Conservation (phyloP, 495 filamentous ascomycete genomes). For the Tuber calosporum region DNA sequence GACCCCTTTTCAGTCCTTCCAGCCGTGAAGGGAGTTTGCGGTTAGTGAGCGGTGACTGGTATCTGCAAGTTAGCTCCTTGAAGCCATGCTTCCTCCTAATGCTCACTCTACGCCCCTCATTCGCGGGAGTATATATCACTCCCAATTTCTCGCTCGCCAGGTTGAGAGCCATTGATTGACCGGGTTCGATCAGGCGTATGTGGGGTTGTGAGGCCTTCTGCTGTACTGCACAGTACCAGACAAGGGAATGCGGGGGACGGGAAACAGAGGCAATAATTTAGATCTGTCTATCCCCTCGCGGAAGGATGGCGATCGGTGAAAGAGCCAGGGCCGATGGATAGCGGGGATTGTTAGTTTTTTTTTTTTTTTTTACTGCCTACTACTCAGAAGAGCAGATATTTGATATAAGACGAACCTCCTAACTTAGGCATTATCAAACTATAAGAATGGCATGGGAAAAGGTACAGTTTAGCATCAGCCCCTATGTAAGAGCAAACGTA, state of each 20-base stretch:
- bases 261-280: too few species aligned
- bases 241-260: too few species aligned
- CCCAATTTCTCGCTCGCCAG: too few species aligned
- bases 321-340: neutral
- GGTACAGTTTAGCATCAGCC: neutral
- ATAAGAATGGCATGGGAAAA: neutral
- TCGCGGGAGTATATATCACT: too few species aligned
- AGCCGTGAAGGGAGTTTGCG: neutral
- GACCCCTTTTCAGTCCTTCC: neutral
- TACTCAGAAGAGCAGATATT: neutral
- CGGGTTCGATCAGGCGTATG: too few species aligned
- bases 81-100: neutral
- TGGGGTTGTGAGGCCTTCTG: too few species aligned
- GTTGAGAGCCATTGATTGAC: too few species aligned
- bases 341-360: neutral
- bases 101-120: neutral
- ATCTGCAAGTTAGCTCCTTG: neutral
- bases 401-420: neutral
- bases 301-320: neutral
- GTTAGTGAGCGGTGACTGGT: neutral
- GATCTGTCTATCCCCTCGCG: neutral
- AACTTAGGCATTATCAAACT: neutral
- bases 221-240: too few species aligned
- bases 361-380: neutral
- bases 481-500: neutral